Conservation (phyloP, 306 rosid species). For the Vigna unguiculata region DNA sequence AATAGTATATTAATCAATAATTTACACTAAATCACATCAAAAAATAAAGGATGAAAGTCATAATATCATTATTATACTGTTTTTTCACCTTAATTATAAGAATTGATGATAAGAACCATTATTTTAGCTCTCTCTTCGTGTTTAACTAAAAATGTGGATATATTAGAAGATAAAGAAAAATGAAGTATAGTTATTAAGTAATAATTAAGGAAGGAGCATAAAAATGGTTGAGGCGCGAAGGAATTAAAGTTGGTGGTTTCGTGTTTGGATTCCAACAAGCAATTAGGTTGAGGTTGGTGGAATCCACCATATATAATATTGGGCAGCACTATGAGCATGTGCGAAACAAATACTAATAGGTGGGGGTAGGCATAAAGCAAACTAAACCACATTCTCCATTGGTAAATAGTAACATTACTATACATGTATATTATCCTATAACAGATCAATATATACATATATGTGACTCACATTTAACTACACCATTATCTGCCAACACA, state of each 20-base stretch:
- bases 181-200: neutral
- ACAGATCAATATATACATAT: neutral
- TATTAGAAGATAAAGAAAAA: neutral
- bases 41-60: too few relatives aligned
- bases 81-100: too few relatives aligned
- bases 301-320: conserved; percentile 59
- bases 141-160: neutral
- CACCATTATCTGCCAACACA: neutral
- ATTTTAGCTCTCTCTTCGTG: neutral
- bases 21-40: too few relatives aligned
- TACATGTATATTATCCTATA: neutral
- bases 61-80: too few relatives aligned
- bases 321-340: conserved; percentile 48
- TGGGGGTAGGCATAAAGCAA: conserved; percentile 46
- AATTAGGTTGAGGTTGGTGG: conserved; percentile 60
- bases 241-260: conserved; percentile 76
- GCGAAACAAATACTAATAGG: conserved; percentile 38
- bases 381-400: conserved; percentile 27
- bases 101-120: neutral
- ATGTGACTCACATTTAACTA: neutral
- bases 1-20: too few relatives aligned
- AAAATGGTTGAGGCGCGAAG: conserved; percentile 32
- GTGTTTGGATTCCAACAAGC: conserved; percentile 74
- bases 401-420: conserved; percentile 29
- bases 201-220: conserved; percentile 18